These are phyloP conservation scores for Brassica rapa DNA, from an alignment of 345 rosid genomes.

Conservation along the genomic window DNA sequence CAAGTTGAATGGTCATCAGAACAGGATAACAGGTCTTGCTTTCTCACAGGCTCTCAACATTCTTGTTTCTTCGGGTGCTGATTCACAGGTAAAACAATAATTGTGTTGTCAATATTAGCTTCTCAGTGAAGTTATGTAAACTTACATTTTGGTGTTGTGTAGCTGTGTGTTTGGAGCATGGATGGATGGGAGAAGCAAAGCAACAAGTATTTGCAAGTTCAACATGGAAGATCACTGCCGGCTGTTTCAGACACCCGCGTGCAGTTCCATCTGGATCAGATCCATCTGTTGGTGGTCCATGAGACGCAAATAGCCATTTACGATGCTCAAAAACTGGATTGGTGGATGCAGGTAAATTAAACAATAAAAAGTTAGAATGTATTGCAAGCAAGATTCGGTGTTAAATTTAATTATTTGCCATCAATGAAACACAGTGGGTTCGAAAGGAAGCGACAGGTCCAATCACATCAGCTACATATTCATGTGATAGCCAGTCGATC, in stretches of 20 bases:
- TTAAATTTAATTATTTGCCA: background rate
- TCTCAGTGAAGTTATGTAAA: background rate
- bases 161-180: constrained; percentile 86
- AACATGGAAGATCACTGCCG: constrained; percentile 50
- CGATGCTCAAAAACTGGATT: constrained; percentile 70
- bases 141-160: background rate
- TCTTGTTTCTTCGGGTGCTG: constrained; percentile 87
- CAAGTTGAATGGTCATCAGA: constrained; percentile 78
- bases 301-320: constrained; percentile 77
- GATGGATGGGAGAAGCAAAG: constrained; percentile 77
- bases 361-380: background rate
- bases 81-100: constrained; percentile 22
- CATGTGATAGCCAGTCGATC: constrained; percentile 77
- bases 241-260: constrained; percentile 74
- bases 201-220: constrained; percentile 55
- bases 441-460: constrained; percentile 65
- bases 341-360: constrained; percentile 62
- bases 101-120: background rate
- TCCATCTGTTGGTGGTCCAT: constrained; percentile 68
- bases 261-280: constrained; percentile 72
- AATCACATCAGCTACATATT: constrained; percentile 78
- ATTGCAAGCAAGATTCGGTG: background rate
- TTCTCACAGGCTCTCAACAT: constrained; percentile 69
- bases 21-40: constrained; percentile 87
- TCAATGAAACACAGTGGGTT: constrained; percentile 57